Conservation (phyloP, 257 asterid genomes). For the Nicotiana undulata region DNA sequence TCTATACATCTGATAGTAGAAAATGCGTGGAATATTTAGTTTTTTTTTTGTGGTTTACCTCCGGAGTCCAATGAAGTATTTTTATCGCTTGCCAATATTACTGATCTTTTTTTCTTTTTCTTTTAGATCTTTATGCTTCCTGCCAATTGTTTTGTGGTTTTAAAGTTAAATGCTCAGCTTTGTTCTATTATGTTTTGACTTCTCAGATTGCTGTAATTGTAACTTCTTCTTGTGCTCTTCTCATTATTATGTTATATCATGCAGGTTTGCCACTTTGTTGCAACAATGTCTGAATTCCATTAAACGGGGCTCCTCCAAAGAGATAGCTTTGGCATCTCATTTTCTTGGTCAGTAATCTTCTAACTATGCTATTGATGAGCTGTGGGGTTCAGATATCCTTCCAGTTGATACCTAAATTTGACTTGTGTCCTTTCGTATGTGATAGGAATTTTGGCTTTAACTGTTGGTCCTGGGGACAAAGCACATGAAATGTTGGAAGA, state of each 20-base stretch:
- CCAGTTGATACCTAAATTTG: neutral
- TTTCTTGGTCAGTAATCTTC: conserved; percentile 49
- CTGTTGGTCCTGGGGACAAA: conserved; percentile 78
- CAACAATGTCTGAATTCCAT: conserved; percentile 75
- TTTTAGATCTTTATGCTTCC: no score
- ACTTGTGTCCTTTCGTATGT: neutral
- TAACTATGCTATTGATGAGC: neutral
- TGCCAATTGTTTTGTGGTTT: no score
- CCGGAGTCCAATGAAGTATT: no score
- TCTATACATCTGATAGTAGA: no score
- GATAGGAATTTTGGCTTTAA: conserved; percentile 78
- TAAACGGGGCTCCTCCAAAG: conserved; percentile 79
- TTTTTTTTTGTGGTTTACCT: no score
- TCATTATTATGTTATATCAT: neutral
- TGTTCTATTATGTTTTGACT: no score
- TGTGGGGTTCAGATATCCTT: neutral
- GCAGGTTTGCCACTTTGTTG: conserved; percentile 76
- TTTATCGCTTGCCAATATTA: no score
- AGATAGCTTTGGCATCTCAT: conserved; percentile 81
- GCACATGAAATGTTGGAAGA: conserved; percentile 89
- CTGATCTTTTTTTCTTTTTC: no score
- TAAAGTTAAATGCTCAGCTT: no score
- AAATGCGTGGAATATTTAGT: no score
- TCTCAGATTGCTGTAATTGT: neutral
- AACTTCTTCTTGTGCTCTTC: neutral